A percentile compares a stretch with the other conserved stretches of the same genome.
Evolutionary conservation across 2,329 filamentous ascomycete species (phyloP).

Genomic region (Clarireedia paspali): DNA sequence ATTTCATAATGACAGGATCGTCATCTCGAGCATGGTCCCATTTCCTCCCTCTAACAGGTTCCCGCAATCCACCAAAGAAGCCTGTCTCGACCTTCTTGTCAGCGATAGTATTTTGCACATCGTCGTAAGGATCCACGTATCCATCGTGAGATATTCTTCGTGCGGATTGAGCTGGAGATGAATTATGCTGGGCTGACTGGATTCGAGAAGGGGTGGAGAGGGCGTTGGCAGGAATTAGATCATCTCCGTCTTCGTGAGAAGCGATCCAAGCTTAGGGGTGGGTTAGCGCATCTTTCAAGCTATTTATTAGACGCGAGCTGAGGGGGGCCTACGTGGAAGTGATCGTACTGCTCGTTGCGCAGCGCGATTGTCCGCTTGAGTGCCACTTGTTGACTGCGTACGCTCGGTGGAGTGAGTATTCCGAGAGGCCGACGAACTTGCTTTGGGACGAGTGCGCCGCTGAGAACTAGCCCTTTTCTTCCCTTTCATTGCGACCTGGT

Average conservation of each 20-base stretch:
- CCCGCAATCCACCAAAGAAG: conserved; percentile 27
- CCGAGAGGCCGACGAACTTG: conserved; percentile 21
- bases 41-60: conserved; percentile 29
- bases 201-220: conserved; percentile 22
- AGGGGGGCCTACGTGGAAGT: conserved; percentile 23
- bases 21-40: conserved; percentile 30
- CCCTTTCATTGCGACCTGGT: conserved; percentile 17
- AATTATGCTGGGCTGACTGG: conserved; percentile 26
- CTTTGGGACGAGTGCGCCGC: conserved; percentile 15
- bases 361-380: conserved; percentile 16
- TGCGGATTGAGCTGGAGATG: conserved; percentile 14
- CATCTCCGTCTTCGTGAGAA: conserved; percentile 25
- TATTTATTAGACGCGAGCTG: not conserved
- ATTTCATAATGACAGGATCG: conserved; percentile 29
- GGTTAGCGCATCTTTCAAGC: not conserved
- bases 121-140: conserved; percentile 26
- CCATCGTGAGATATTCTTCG: conserved; percentile 27
- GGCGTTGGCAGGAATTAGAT: conserved; percentile 12
- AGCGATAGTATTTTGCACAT: conserved; percentile 11
- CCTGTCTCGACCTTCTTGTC: conserved; percentile 24
- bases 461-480: conserved; percentile 14
- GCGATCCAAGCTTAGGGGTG: conserved; percentile 27
- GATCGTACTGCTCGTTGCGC: conserved; percentile 24
- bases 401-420: conserved; percentile 12
- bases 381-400: conserved; percentile 22